Conservation (phyloP, 164 flowering plant species). For the Berberis vulgaris region DNA sequence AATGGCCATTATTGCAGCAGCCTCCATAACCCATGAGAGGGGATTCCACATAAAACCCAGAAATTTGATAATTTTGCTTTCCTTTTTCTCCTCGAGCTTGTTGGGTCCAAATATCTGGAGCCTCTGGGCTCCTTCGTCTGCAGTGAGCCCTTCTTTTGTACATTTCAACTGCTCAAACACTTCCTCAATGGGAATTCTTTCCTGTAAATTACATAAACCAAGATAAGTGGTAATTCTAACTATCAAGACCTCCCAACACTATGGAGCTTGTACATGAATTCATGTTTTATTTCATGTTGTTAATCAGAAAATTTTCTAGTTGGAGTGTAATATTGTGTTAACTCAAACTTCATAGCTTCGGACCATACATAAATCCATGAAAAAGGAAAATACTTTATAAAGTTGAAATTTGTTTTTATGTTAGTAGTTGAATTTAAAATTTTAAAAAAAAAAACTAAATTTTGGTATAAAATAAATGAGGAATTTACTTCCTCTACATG, state of each 20-base stretch:
- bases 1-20: slow-evolving; percentile 72
- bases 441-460: too few species aligned
- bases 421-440: too few species aligned
- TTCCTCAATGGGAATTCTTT: slow-evolving; percentile 57
- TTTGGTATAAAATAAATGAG: too few species aligned
- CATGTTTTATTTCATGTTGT: too few species aligned
- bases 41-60: slow-evolving; percentile 88
- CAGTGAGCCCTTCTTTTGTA: slow-evolving; percentile 47
- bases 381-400: too few species aligned
- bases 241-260: background rate
- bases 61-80: slow-evolving; percentile 69
- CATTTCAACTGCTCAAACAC: slow-evolving; percentile 75
- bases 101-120: slow-evolving; percentile 71
- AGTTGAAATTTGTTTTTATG: too few species aligned
- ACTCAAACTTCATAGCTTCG: too few species aligned
- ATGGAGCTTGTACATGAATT: too few species aligned
- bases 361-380: too few species aligned
- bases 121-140: slow-evolving; percentile 60
- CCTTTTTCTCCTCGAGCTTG: slow-evolving; percentile 84
- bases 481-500: too few species aligned
- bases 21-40: slow-evolving; percentile 76
- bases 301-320: too few species aligned
- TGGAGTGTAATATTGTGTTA: too few species aligned
- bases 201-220: slow-evolving; percentile 23
- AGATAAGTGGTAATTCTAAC: background rate